Base-by-base conservation (phyloP, 352 stramenopile genomes). In the Sclerospora graminicola region DNA sequence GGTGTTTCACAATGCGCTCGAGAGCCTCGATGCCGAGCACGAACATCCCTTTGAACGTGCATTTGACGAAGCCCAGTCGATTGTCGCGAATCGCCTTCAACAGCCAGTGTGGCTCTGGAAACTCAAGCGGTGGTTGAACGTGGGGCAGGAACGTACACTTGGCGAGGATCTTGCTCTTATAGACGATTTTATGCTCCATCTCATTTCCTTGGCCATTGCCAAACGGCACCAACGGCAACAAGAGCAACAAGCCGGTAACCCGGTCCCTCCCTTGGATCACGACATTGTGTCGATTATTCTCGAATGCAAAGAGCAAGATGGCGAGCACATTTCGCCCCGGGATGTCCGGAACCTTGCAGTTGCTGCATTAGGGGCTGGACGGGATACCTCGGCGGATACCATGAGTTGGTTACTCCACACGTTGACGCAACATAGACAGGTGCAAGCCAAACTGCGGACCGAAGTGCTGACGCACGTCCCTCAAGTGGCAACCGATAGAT, bases 351-450 rank as follows among this genome's bases (percentile, higher is more conserved):
- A 88, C 46, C 74, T 90, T 15, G 59, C 84, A 1, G 56, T 89
- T 8, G 78, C 60, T 26, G 73, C 81, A 5, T 38, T 89, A 8
- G 57, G 84, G 15, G 78, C 73, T 15, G 78, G 78, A 13, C 55
- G 71, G 1, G 76, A 90, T 51, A 87, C 78, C 2, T 81, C 74
- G 13, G 58, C 48, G 6, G 58, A 68, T 39, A 48, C 58, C 18
- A 56, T 85, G 42, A 69, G 52, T 21, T 92, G 82, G 82, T 51
- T 82, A 5, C 29, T 91, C 3, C 69, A 83, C 36, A 77, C 82
- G 23, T 48, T 91, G 14, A 64, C 45, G 1, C 60, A 63, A 19
- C 27, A 89, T 43, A 79, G 74, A 2, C 34, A 52, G 1, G 59
- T 82, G 0, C 57, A 69, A 32, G 44, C 51, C 2, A 61, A 54